A percentile compares a stretch with the other conserved stretches of the same genome.
Evolutionary conservation across 345 rosid species (phyloP).

Genomic region (Lagerstroemia speciosa): DNA sequence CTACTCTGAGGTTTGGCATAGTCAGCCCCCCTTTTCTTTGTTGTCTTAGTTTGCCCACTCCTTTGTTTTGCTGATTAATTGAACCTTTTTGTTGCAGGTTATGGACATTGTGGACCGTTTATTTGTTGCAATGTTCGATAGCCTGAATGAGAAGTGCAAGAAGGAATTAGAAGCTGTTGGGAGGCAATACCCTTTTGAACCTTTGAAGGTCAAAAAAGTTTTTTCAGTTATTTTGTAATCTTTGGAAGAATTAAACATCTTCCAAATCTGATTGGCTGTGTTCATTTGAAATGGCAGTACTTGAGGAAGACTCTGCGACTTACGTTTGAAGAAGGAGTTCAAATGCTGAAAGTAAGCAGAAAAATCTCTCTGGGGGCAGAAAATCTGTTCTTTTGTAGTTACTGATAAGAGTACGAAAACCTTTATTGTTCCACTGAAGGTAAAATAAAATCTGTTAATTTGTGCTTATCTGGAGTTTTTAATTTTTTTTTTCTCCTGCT

Average conservation of each 20-base stretch:
- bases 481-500: constrained; percentile 8
- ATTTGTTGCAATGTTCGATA: constrained; percentile 61
- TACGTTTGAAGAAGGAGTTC: constrained; percentile 76
- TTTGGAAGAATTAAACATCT: not conserved
- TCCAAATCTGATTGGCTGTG: not conserved
- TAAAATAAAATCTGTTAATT: not conserved
- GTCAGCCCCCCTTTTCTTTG: not conserved
- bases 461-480: not conserved
- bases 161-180: constrained; percentile 69
- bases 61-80: constrained; percentile 5
- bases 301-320: constrained; percentile 54
- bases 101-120: constrained; percentile 72
- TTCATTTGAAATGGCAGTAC: constrained; percentile 41
- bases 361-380: not conserved
- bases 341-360: constrained; percentile 69
- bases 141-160: constrained; percentile 50
- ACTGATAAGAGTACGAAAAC: not conserved
- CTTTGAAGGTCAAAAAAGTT: constrained; percentile 51
- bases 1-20: constrained; percentile 58
- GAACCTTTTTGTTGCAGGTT: constrained; percentile 32
- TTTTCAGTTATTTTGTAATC: too few species aligned
- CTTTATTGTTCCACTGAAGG: not conserved
- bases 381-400: not conserved
- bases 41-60: not conserved
- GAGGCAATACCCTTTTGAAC: constrained; percentile 70